A percentile compares a stretch with the other conserved stretches of the same genome.
phyloP scores from a whole-genome alignment of 345 rosid species.

The Nasturtium officinale region DNA sequence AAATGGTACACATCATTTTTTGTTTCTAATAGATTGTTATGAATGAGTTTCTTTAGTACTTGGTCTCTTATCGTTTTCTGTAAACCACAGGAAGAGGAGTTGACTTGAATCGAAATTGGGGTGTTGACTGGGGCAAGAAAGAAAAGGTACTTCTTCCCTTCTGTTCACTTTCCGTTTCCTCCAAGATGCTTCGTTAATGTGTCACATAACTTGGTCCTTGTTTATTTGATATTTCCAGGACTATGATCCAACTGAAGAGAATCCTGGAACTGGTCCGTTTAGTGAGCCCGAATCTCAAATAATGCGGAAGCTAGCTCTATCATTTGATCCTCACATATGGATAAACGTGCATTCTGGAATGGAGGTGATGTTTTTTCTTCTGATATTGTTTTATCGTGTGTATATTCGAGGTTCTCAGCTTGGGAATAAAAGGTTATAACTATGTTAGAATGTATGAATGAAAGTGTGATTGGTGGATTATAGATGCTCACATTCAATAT shows the following conservation, averaged over 20 bases:
- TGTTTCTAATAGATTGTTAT: constrained; percentile 17
- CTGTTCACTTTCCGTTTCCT: not conserved
- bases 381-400: not conserved
- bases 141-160: constrained; percentile 64
- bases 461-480: not conserved
- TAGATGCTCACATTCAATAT: not conserved
- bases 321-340: constrained; percentile 96
- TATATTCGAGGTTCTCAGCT: not conserved
- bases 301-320: constrained; percentile 84
- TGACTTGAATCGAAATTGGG: constrained; percentile 97
- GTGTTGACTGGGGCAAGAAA: constrained; percentile 98
- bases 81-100: constrained; percentile 84
- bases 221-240: constrained; percentile 54
- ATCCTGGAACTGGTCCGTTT: constrained; percentile 91
- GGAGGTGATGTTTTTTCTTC: constrained; percentile 54
- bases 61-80: constrained; percentile 7
- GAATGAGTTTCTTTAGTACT: constrained; percentile 14
- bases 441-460: not conserved
- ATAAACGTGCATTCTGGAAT: constrained; percentile 97
- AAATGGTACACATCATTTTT: constrained; percentile 59
- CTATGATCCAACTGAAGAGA: constrained; percentile 96
- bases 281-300: constrained; percentile 97
- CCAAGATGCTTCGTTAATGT: not conserved
- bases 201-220: not conserved
- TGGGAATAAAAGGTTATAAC: not conserved